Conservation (phyloP, 805 yeast genomes). For the Yamadazyma laniorum region DNA sequence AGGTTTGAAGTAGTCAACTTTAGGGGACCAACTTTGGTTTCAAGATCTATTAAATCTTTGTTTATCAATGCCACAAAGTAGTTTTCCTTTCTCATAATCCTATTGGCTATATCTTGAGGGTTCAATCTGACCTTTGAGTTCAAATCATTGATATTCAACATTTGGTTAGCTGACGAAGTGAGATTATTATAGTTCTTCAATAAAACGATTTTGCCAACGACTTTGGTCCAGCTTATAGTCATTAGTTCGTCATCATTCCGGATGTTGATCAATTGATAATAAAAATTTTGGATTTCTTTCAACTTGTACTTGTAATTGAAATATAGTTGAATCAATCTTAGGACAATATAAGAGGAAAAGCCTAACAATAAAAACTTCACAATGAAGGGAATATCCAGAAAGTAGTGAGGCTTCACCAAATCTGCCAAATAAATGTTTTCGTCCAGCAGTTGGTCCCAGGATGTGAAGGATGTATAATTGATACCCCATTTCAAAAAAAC, state of each 20-base stretch:
- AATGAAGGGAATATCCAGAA: conserved; percentile 37
- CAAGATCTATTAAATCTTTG: conserved; percentile 67
- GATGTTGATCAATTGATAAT: conserved; percentile 65
- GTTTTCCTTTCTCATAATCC: conserved; percentile 94
- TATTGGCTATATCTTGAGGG: conserved; percentile 92
- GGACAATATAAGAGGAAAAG: conserved; percentile 50
- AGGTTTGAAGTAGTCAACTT: conserved; percentile 28
- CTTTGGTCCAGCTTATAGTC: conserved; percentile 89
- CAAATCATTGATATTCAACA: conserved; percentile 43
- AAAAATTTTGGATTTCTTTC: conserved; percentile 74
- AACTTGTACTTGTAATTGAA: conserved; percentile 61
- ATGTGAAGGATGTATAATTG: conserved; percentile 46
- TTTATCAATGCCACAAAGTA: conserved; percentile 88
- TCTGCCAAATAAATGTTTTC: conserved; percentile 24
- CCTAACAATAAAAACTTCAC: conserved; percentile 65
- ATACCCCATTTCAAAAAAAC: conserved; percentile 81
- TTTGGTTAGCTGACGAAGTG: conserved; percentile 37
- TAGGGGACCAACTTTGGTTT: conserved; percentile 32
- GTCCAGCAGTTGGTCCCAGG: conserved; percentile 22
- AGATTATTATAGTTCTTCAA: conserved; percentile 79
- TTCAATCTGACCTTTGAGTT: conserved; percentile 74
- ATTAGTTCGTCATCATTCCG: conserved; percentile 75
- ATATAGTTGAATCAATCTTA: conserved; percentile 54
- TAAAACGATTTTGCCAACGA: conserved; percentile 71
- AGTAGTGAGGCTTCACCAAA: conserved; percentile 42